Conservation (phyloP, 495 filamentous ascomycete species). For the Penicillium waksmanii region DNA sequence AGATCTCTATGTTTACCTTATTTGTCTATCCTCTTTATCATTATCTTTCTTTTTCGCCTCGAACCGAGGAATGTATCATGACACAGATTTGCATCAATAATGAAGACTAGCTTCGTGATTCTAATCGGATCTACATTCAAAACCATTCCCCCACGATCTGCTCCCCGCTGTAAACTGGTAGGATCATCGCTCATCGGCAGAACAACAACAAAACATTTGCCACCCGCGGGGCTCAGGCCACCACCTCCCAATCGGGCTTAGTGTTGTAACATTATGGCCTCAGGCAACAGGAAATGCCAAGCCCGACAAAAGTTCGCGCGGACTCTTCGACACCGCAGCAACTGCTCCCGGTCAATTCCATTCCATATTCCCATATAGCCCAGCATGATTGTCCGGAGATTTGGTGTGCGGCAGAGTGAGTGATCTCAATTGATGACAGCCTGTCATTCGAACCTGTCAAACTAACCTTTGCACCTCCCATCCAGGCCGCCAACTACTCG, state of each 20-base stretch:
- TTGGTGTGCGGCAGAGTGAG: conserved; percentile 51
- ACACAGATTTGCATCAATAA: conserved; percentile 26
- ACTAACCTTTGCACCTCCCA: not conserved
- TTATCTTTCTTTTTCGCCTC: conserved; percentile 10
- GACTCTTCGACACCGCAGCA: conserved; percentile 27
- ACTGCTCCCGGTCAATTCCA: conserved; percentile 17
- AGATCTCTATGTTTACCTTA: conserved; percentile 8
- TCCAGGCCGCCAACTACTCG: conserved; percentile 48
- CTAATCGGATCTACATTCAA: conserved; percentile 10
- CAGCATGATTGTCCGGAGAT: conserved; percentile 51
- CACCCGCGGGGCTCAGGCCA: conserved; percentile 14
- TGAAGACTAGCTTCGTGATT: conserved; percentile 9
- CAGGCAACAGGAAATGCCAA: conserved; percentile 32
- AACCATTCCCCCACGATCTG: not conserved
- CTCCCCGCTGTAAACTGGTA: not conserved
- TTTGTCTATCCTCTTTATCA: conserved; percentile 10
- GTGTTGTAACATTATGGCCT: conserved; percentile 4
- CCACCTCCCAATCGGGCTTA: conserved; percentile 11
- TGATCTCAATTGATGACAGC: conserved; percentile 9
- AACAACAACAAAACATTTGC: conserved; percentile 5
- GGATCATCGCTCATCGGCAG: not conserved
- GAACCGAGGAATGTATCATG: conserved; percentile 19
- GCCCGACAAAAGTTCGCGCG: conserved; percentile 50
- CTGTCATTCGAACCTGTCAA: not conserved
- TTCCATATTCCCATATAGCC: conserved; percentile 10